Evolutionary conservation across 108 stramenopile genomes (phyloP).

Genomic region (Cyclotella atomus): DNA sequence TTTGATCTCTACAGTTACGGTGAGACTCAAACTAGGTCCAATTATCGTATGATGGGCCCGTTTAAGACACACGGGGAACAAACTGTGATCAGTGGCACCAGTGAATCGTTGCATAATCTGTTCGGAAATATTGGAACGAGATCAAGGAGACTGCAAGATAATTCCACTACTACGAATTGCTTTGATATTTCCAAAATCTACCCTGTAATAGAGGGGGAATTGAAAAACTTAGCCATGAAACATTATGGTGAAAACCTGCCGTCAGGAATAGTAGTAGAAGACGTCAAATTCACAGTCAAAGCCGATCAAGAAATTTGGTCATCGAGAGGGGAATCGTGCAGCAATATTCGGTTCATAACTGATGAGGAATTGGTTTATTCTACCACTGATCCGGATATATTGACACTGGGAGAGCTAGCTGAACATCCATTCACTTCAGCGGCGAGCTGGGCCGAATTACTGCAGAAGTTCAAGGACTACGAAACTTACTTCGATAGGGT

Average conservation of each 20-base stretch:
- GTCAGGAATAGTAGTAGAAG: not conserved
- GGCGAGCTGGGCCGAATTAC: not conserved
- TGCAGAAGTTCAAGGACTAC: not conserved
- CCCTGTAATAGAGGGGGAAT: not conserved
- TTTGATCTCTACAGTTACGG: not conserved
- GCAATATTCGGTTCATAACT: not conserved
- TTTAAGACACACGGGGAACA: not conserved
- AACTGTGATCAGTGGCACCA: not conserved
- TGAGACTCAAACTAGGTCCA: not conserved
- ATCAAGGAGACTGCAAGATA: not conserved
- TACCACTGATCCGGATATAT: not conserved
- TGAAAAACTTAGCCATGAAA: not conserved
- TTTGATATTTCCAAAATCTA: not conserved
- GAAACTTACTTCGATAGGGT: not conserved
- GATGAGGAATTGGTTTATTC: slow-evolving; percentile 1
- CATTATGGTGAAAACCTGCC: not conserved
- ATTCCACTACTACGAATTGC: not conserved
- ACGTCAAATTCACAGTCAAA: not conserved
- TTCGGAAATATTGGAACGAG: too few relatives aligned
- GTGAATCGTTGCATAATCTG: too few relatives aligned
- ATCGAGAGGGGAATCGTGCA: not conserved
- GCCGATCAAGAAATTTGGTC: slow-evolving; percentile 1
- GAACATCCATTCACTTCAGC: not conserved
- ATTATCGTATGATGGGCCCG: not conserved
- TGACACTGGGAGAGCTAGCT: not conserved